Percentiles rank a stretch among this genome's conserved stretches.
These are phyloP conservation scores for Penicillium sp. DNA, from an alignment of 2,329 filamentous ascomycete genomes.

Conservation along the genomic window DNA sequence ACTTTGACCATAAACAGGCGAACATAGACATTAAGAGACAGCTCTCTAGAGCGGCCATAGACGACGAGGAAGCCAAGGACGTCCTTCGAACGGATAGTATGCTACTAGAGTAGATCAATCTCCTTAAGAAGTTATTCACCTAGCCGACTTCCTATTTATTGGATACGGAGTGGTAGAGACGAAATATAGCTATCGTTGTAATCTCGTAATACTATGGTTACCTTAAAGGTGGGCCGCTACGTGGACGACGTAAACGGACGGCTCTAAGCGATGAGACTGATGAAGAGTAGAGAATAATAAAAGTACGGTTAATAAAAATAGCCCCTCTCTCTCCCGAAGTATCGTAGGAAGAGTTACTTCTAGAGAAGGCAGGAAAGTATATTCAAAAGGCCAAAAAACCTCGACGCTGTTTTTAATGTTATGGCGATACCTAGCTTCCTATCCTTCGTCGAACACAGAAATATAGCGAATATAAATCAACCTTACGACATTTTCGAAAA, in stretches of 20 bases:
- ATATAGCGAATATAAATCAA: slow-evolving; percentile 18
- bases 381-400: slow-evolving; percentile 16
- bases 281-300: neutral
- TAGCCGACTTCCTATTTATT: slow-evolving; percentile 14
- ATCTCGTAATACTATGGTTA: slow-evolving; percentile 11
- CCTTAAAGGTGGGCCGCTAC: slow-evolving; percentile 11
- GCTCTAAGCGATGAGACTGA: slow-evolving; percentile 3
- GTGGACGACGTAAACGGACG: slow-evolving; percentile 6
- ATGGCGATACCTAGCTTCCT: slow-evolving; percentile 6
- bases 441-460: slow-evolving; percentile 10
- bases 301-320: slow-evolving; percentile 12
- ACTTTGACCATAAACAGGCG: slow-evolving; percentile 16
- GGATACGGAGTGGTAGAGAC: slow-evolving; percentile 14
- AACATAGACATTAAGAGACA: slow-evolving; percentile 17
- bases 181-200: slow-evolving; percentile 9
- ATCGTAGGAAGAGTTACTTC: slow-evolving; percentile 4
- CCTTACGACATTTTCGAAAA: slow-evolving; percentile 15
- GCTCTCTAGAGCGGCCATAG: slow-evolving; percentile 14
- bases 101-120: slow-evolving; percentile 12
- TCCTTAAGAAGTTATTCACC: slow-evolving; percentile 14
- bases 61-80: slow-evolving; percentile 16
- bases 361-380: slow-evolving; percentile 10
- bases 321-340: neutral
- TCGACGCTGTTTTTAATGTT: slow-evolving; percentile 17
- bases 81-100: slow-evolving; percentile 3